Base-by-base conservation (phyloP, 345 rosid species). In the Dipteronia dyeriana region DNA sequence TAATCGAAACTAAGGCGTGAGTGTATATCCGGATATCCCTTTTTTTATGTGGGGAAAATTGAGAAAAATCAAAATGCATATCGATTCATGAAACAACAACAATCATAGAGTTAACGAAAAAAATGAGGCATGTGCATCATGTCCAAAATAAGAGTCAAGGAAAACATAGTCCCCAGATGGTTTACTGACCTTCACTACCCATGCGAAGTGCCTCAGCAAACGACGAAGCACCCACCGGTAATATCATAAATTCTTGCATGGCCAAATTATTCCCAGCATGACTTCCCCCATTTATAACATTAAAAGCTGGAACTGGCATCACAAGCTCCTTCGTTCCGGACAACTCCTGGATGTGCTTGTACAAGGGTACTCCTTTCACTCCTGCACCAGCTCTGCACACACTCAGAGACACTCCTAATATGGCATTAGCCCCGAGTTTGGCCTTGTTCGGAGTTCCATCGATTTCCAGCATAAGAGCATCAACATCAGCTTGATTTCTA, bases 241-340 rank as follows among this genome's bases (percentile, higher is more conserved):
- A 76, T 57, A 94, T 91, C 99, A 94, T 96, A 79, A 96, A 96
- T 85, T 96, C 98, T 78, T 97, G 98, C 98, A 97, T 94, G 64
- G 99, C 99, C 82, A 96, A 86, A 83, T 94, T 94, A 80, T 97
- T 97, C 76, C 98, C 97, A 17, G 98, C 99, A 78, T 94, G 99
- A 82, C 94, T 91, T 9, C 99, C 97, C 73, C 98, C 99, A 85
- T 97, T 94, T 63, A 94, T 92, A 65, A 97, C 99, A 84, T 94
- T 94, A 47, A 90, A 94, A 53, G 98, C 99, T 9, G 99, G 99
- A 80, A 97, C 97, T 0, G 97, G 97, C 95, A 94, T 92, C 4
- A 97, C 99, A 29, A 94, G 98, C 85, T 97, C 99, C 85, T 90
- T 90, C 11, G 97, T 90, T 74, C 91, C 91, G 0, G 98, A 87